These are phyloP conservation scores for Sporothrix schenckii DNA, from an alignment of 2,329 filamentous ascomycete species.

Conservation along the genomic window DNA sequence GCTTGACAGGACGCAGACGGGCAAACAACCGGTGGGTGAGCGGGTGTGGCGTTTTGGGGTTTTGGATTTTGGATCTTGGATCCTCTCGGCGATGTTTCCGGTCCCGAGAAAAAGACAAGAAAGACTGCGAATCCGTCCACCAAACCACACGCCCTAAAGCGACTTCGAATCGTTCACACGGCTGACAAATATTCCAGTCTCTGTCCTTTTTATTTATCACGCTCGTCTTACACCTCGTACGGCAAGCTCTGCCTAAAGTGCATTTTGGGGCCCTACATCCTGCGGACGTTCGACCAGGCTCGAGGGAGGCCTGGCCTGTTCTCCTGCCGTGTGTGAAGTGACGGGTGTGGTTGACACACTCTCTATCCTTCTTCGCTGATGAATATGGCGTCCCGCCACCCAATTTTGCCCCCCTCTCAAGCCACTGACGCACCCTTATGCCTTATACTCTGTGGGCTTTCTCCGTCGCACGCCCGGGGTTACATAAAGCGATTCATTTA, in stretches of 20 bases:
- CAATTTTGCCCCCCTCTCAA: not conserved
- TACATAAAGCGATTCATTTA: not conserved
- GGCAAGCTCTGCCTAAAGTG: conserved; percentile 16
- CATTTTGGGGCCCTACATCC: not conserved
- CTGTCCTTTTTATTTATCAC: not conserved
- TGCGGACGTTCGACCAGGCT: conserved; percentile 14
- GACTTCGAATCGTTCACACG: too few relatives aligned
- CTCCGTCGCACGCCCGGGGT: not conserved
- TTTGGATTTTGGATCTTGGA: not conserved
- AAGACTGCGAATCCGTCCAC: not conserved
- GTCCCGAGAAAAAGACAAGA: not conserved
- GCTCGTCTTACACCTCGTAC: not conserved
- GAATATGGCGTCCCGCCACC: not conserved
- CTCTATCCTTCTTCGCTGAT: not conserved
- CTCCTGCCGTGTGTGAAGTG: not conserved
- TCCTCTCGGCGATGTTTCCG: conserved; percentile 1
- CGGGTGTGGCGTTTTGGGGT: not conserved
- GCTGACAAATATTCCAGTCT: not conserved
- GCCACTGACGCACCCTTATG: not conserved
- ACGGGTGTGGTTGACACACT: not conserved
- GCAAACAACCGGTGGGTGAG: not conserved
- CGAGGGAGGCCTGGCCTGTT: conserved; percentile 9
- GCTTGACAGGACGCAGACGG: not conserved
- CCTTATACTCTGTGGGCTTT: not conserved
- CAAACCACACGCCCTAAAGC: not conserved